Evolutionary conservation across 2,329 filamentous ascomycete genomes (phyloP), one percentile per base, ranked within the genome.

Genomic region (Talaromyces verruculosus): DNA sequence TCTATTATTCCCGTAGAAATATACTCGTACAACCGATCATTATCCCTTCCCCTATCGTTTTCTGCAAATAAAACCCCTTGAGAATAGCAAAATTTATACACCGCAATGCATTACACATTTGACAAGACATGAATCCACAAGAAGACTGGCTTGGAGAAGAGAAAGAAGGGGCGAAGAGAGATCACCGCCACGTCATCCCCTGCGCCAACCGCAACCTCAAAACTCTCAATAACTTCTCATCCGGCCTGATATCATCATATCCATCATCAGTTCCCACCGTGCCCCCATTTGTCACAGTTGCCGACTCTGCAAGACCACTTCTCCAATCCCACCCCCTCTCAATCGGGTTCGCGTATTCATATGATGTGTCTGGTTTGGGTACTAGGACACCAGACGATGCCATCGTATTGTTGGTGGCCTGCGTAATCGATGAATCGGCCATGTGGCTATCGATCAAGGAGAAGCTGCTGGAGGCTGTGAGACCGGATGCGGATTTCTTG

Each of bases 271-370:
- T 41, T 43, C 30, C 41, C n/a, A 17, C 25, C 30, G 13, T 25
- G 11, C 35, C 41, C 17, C 17, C 82, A 68, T 94, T 90, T 58
- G 84, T 83, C 0, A 88, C 90, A 68, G 81, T 87, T 19, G 85
- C 86, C 11, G 82, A 83, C 35, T 85, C 84, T 10, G 80, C 75
- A 55, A 91, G 80, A 1, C 83, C 84, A 8, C 79, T 80, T 73
- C 87, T 82, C 89, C 90, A 96, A 81, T 88, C 91, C 91, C 90
- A 93, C 13, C 87, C 87, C 63, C 90, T 81, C 69, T 86, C 74
- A 67, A 68, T 74, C 65, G 53, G 43, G 5, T 64, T 71, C 22
- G 70, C 67, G 35, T 71, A 70, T 41, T 68, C 60, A 17, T 57
- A 66, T 5, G 65, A 62, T 49, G 71, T 70, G 49, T 70, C 69